Evolutionary conservation across 768 basidiomycete genomes (phyloP).

Genomic region (Hirschioporus abietinus): DNA sequence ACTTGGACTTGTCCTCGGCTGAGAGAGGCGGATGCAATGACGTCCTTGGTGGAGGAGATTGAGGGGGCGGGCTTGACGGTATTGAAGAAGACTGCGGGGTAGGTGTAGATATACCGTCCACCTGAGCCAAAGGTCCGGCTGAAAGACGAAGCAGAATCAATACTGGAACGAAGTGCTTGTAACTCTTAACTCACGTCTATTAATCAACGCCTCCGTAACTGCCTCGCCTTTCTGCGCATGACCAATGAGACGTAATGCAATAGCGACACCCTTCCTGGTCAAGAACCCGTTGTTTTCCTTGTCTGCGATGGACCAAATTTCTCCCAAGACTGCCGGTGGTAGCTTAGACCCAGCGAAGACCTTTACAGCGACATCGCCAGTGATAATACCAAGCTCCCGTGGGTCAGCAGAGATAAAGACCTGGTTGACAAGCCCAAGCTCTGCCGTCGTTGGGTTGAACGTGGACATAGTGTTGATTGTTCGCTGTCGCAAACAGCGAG

Average conservation of each 20-base stretch:
- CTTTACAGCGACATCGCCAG: constrained; percentile 86
- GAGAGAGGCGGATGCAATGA: constrained; percentile 60
- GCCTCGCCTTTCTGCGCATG: constrained; percentile 87
- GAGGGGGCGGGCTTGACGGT: constrained; percentile 49
- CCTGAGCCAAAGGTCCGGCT: constrained; percentile 84
- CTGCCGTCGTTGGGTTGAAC: constrained; percentile 42
- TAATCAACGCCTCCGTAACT: constrained; percentile 53
- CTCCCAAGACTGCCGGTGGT: constrained; percentile 70
- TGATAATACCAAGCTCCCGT: constrained; percentile 76
- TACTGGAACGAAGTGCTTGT: constrained; percentile 9
- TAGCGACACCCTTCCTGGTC: constrained; percentile 79
- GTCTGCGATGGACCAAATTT: constrained; percentile 93
- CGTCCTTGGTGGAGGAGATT: constrained; percentile 49
- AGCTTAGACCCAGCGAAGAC: constrained; percentile 83
- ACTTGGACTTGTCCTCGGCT: constrained; percentile 80
- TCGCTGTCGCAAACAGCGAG: neutral
- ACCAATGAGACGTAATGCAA: constrained; percentile 87
- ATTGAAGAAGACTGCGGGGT: constrained; percentile 49
- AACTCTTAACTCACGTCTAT: constrained; percentile 54
- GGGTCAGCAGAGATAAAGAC: constrained; percentile 72
- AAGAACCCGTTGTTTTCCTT: constrained; percentile 92
- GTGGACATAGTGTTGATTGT: constrained; percentile 29
- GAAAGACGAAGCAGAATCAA: constrained; percentile 12
- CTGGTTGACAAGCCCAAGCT: constrained; percentile 58
- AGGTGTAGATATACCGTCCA: constrained; percentile 58